A percentile compares a stretch with the other conserved stretches of the same genome.
Evolutionary conservation across 192 early-diverging fungal genomes (phyloP).

Genomic region (Glomus cerebriforme): DNA sequence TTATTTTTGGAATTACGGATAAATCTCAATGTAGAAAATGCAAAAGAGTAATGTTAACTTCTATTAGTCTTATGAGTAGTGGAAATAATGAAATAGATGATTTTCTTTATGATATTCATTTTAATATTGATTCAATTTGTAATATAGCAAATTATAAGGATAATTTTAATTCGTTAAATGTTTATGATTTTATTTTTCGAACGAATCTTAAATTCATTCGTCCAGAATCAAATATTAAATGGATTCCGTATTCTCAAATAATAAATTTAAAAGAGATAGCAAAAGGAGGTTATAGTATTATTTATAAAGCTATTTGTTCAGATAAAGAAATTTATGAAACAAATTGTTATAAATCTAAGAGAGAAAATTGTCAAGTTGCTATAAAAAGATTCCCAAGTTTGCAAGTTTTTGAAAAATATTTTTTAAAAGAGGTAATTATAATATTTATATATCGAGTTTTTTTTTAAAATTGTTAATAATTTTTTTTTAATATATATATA

Average conservation of each 20-base stretch:
- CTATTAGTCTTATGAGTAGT: not conserved
- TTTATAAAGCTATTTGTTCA: not conserved
- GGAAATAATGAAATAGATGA: not conserved
- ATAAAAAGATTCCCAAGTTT: not conserved
- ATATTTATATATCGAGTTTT: too few relatives aligned
- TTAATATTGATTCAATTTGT: not conserved
- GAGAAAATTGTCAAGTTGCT: not conserved
- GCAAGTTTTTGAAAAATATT: not conserved
- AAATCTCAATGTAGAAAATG: not conserved
- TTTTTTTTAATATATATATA: not conserved
- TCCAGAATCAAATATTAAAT: too few relatives aligned
- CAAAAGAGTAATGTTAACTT: not conserved
- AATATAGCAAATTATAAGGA: not conserved
- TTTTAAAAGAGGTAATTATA: constrained; percentile 14
- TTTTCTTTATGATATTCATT: not conserved
- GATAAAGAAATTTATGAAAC: too few relatives aligned
- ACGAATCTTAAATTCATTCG: too few relatives aligned
- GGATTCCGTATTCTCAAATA: not conserved
- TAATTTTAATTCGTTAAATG: not conserved
- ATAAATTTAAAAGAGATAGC: not conserved
- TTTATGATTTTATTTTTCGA: not conserved
- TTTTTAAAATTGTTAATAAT: too few relatives aligned
- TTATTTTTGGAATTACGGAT: not conserved
- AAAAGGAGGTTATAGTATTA: not conserved
- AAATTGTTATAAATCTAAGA: not conserved